Evolutionary conservation across 805 yeast species (phyloP), one percentile per base, ranked within the genome.

Genomic region (Yarrowia keelungensis): DNA sequence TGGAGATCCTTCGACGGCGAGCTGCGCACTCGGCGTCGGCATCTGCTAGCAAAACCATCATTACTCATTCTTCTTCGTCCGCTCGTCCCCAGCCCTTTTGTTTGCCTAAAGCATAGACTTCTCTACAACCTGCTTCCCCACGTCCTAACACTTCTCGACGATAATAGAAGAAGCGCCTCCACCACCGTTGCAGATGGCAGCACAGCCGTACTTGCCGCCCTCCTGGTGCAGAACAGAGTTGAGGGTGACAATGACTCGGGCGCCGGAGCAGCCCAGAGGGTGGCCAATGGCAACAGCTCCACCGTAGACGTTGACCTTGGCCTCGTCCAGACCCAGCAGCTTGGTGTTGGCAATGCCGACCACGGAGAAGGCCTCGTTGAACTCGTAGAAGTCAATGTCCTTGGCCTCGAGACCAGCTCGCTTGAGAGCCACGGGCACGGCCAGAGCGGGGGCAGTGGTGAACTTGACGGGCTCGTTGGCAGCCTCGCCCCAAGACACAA

Each of bases 161-260:
- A 95, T 91, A 75, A 95, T 83, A 35, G 98, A 89, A 69, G 97
- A 89, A 62, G 98, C 98, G 78, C 99, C 99, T 79, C 99, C 99
- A 76, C 99, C 99, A 83, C 99, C 99, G 80, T 95, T 95, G 85
- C 99, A 95, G 77, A 95, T 89, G 79, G 92, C 97, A 75, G 97
- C 98, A 73, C 87, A 92, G 79, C 99, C 99, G 74, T 88, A 79
- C 82, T 89, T 91, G 74, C 94, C 96, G 69, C 81, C 81, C 83
- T 95, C 98, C 82, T 94, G 97, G 46, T 80, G 73, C 77, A 95
- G 86, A 16, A 93, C 92, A 62, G 92, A 86, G 70, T 87, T 75
- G 79, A 95, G 85, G 38, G 99, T 95, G 73, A 91, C 93, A 69
- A 95, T 86, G 75, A 95, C 86, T 84, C 98, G 87, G 51, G 97